phyloP scores from a whole-genome alignment of 2,329 filamentous ascomycete species.

The Fusarium sp. region DNA sequence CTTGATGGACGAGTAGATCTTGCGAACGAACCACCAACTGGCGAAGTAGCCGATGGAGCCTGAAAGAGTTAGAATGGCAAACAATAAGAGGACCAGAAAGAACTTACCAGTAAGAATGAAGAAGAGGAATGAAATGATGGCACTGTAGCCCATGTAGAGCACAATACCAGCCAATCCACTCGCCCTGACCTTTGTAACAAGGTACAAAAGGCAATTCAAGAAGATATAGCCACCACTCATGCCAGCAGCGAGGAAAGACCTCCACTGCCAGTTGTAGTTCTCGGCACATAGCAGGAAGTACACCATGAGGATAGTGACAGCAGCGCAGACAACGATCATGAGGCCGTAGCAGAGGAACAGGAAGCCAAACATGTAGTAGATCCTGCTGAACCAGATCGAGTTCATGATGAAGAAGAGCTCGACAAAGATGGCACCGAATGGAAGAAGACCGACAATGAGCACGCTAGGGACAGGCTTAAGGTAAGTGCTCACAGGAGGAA shows the following conservation, averaged over 20 bases:
- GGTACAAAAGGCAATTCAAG: slow-evolving; percentile 88
- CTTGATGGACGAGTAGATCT: slow-evolving; percentile 98
- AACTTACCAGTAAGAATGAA: slow-evolving; percentile 91
- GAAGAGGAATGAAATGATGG: slow-evolving; percentile 87
- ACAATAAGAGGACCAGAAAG: neutral
- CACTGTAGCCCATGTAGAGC: slow-evolving; percentile 92
- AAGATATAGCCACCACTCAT: slow-evolving; percentile 94
- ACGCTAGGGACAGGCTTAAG: slow-evolving; percentile 89
- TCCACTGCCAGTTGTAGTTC: slow-evolving; percentile 99
- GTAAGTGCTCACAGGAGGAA: slow-evolving; percentile 85
- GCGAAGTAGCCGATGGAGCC: slow-evolving; percentile 96
- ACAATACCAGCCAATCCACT: slow-evolving; percentile 86
- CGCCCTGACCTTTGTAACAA: slow-evolving; percentile 87
- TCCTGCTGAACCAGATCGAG: slow-evolving; percentile 97
- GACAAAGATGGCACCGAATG: slow-evolving; percentile 96
- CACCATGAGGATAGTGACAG: slow-evolving; percentile 91
- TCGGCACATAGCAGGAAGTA: slow-evolving; percentile 97
- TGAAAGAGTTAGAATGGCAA: slow-evolving; percentile 51
- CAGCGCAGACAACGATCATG: slow-evolving; percentile 94
- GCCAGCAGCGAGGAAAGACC: slow-evolving; percentile 89
- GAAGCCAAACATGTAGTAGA: slow-evolving; percentile 99
- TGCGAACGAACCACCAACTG: slow-evolving; percentile 92
- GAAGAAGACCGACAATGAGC: slow-evolving; percentile 89
- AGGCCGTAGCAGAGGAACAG: slow-evolving; percentile 96
- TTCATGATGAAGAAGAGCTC: slow-evolving; percentile 99